Evolutionary conservation across 371 early-diverging fungal genomes (phyloP).

Genomic region (Rhizopus arrhizus): DNA sequence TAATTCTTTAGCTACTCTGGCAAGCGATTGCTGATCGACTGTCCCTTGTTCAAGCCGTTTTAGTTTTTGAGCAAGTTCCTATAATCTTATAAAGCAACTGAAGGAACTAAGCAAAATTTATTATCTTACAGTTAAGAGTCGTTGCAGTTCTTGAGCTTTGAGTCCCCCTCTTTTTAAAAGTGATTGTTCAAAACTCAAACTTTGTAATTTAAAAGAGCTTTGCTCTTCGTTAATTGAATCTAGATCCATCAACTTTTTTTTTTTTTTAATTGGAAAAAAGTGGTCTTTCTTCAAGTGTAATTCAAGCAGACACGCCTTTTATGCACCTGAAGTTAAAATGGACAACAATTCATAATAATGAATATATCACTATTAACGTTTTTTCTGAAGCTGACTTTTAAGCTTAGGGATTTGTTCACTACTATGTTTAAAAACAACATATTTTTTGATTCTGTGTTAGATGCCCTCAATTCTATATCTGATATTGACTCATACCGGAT

Average conservation of each 20-base stretch:
- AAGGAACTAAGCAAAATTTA: neutral
- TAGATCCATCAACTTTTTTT: neutral
- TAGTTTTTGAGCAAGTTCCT: conserved; percentile 38
- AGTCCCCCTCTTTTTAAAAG: conserved; percentile 19
- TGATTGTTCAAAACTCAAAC: conserved; percentile 11
- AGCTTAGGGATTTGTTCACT: too few relatives aligned
- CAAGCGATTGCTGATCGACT: conserved; percentile 54
- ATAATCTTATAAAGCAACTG: neutral
- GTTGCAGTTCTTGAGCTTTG: conserved; percentile 22
- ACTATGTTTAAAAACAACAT: too few relatives aligned
- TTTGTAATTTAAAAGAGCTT: neutral
- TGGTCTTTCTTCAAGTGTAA: too few relatives aligned
- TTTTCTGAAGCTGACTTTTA: too few relatives aligned
- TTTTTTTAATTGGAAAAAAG: too few relatives aligned
- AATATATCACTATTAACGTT: too few relatives aligned
- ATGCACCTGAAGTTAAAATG: too few relatives aligned
- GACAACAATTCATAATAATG: too few relatives aligned
- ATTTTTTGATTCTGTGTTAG: too few relatives aligned
- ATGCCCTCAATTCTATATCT: too few relatives aligned
- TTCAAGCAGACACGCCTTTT: too few relatives aligned
- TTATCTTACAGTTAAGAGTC: conserved; percentile 22
- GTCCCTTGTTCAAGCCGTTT: conserved; percentile 36
- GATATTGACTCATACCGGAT: too few relatives aligned
- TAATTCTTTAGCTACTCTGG: conserved; percentile 69
- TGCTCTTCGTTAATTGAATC: neutral